Evolutionary conservation across 345 rosid species (phyloP).

Genomic region (Heritiera littoralis): DNA sequence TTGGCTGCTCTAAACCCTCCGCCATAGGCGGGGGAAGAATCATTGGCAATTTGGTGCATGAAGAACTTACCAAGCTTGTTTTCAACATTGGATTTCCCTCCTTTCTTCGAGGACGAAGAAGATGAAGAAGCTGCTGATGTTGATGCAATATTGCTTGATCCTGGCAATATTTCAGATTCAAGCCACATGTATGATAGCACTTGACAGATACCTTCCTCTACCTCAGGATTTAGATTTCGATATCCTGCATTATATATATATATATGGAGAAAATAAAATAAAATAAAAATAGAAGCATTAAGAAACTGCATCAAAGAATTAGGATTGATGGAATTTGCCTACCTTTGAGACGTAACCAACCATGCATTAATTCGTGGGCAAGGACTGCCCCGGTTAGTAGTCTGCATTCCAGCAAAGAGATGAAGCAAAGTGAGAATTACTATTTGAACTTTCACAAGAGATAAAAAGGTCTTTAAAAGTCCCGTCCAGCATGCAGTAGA

Average conservation of each 20-base stretch:
- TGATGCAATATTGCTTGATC: constrained; percentile 45
- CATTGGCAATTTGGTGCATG: constrained; percentile 80
- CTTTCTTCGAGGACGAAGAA: constrained; percentile 67
- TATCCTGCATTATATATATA: constrained; percentile 49
- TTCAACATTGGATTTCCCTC: constrained; percentile 64
- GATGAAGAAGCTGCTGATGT: constrained; percentile 58
- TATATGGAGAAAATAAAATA: not conserved
- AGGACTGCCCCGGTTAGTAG: constrained; percentile 94
- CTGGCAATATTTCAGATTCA: constrained; percentile 85
- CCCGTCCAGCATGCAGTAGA: too few species aligned
- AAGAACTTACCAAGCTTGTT: constrained; percentile 86
- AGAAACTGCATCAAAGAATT: not conserved
- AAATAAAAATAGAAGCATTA: not conserved
- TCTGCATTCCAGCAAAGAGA: constrained; percentile 40
- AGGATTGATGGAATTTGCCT: not conserved
- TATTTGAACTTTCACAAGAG: too few species aligned
- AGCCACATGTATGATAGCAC: constrained; percentile 94
- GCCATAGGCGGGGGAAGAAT: constrained; percentile 90
- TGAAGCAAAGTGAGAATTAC: not conserved
- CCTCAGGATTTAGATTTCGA: constrained; percentile 77
- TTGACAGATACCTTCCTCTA: constrained; percentile 99
- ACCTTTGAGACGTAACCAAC: constrained; percentile 95
- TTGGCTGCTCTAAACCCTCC: constrained; percentile 79
- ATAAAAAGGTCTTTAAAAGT: too few species aligned
- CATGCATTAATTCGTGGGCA: constrained; percentile 94